Evolutionary conservation across 1,284 basidiomycete genomes (phyloP), one percentile per base, ranked within the genome.

Genomic region (Marasmius fiardii): DNA sequence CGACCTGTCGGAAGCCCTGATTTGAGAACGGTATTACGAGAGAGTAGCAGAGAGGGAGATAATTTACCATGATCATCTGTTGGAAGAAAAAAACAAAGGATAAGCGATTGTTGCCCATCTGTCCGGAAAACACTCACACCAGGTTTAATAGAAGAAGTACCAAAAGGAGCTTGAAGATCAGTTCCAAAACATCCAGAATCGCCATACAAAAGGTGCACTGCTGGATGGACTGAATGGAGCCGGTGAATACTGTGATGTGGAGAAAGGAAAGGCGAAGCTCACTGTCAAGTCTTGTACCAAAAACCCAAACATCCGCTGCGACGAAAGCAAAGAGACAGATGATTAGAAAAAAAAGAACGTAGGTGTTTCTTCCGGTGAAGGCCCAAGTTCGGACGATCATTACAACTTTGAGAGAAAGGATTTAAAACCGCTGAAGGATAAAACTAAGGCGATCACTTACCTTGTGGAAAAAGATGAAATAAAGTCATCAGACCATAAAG

Each of bases 371-470:
- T n/a, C 65, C 67, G 6, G 67, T 60, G 56, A 68, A 68, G 1
- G 65, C 67, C 39, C 67, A 66, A 14, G 67, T 60, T 31, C 67
- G 57, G 24, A 65, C 57, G 47, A 67, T 58, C 18, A 68, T 58
- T n/a, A 69, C 67, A 20, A 61, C 67, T 67, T 41, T 12, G 49
- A 31, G 28, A 45, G 44, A 43, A 10, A n/a, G n/a, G n/a, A n/a
- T n/a, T n/a, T n/a, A n/a, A n/a, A n/a, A n/a, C n/a, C n/a, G n/a
- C n/a, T n/a, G n/a, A n/a, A n/a, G n/a, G n/a, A 26, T 24, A 47
- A 24, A 16, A 21, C 4, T 20, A 26, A 16, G 24, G 14, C 21
- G 26, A 24, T 10, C 23, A 26, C n/a, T n/a, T 33, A 49, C 47
- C 47, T 51, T 43, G 44, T 20, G 43, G 37, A 23, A 34, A 49